A percentile compares a stretch with the other conserved stretches of the same genome.
Evolutionary conservation across 2,329 filamentous ascomycete genomes (phyloP).

Genomic region (Penicillium sp.): DNA sequence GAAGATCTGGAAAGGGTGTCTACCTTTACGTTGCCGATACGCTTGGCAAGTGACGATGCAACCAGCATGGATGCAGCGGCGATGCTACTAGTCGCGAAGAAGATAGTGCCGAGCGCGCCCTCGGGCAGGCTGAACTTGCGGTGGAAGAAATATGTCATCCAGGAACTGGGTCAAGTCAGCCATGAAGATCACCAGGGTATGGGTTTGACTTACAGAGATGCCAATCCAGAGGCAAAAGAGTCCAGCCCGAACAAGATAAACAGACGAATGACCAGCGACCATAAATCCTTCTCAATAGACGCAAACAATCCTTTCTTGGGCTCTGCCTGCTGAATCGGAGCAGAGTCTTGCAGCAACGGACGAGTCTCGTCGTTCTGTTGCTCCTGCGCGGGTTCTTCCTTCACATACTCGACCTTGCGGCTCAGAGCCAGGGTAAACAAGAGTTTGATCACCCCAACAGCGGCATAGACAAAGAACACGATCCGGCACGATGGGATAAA

Average conservation of each 20-base stretch:
- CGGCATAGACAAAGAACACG: conserved; percentile 56
- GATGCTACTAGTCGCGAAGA: conserved; percentile 46
- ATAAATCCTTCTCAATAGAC: conserved; percentile 50
- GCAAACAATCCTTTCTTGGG: conserved; percentile 47
- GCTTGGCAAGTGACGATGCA: conserved; percentile 61
- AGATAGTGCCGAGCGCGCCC: conserved; percentile 51
- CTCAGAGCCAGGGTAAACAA: conserved; percentile 49
- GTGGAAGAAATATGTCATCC: conserved; percentile 55
- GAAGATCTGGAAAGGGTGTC: conserved; percentile 9
- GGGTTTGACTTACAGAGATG: conserved; percentile 49
- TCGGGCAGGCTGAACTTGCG: conserved; percentile 52
- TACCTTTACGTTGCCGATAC: conserved; percentile 51
- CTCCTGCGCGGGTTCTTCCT: conserved; percentile 19
- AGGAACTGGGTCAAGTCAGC: conserved; percentile 28
- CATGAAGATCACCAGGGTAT: background rate
- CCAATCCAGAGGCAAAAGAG: conserved; percentile 65
- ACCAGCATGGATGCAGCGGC: conserved; percentile 42
- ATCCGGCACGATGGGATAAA: conserved; percentile 48
- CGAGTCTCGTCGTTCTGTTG: conserved; percentile 33
- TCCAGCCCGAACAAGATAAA: conserved; percentile 65
- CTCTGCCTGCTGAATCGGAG: conserved; percentile 1
- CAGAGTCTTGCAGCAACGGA: conserved; percentile 27
- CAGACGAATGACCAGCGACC: conserved; percentile 45
- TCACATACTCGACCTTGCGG: conserved; percentile 43
- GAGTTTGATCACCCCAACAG: conserved; percentile 55